Evolutionary conservation across 1,139 yeast species (phyloP).

Genomic region (Kodamaea alishanica): DNA sequence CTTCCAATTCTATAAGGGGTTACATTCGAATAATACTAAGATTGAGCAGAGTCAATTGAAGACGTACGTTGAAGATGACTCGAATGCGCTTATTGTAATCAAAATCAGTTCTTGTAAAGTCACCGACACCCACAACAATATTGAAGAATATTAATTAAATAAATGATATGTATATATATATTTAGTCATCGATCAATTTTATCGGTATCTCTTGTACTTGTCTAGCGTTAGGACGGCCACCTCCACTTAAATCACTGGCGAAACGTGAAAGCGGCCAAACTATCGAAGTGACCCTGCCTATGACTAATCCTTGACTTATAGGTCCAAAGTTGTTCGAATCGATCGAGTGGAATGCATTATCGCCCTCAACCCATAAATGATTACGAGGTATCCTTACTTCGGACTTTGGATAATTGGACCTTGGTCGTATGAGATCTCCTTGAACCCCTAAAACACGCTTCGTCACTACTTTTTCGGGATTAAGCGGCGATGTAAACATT

Average conservation of each 20-base stretch:
- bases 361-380: slow-evolving; percentile 95
- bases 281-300: slow-evolving; percentile 65
- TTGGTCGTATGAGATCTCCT: slow-evolving; percentile 63
- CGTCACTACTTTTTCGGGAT: slow-evolving; percentile 70
- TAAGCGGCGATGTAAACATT: slow-evolving; percentile 70
- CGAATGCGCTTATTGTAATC: slow-evolving; percentile 60
- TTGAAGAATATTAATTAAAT: slow-evolving; percentile 37
- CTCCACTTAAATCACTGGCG: too few relatives aligned
- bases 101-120: slow-evolving; percentile 65
- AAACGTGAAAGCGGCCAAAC: slow-evolving; percentile 52
- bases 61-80: slow-evolving; percentile 42
- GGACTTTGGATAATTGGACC: slow-evolving; percentile 59
- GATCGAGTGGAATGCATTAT: slow-evolving; percentile 73
- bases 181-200: slow-evolving; percentile 7
- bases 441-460: slow-evolving; percentile 75
- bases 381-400: slow-evolving; percentile 64
- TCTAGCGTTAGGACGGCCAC: slow-evolving; percentile 37
- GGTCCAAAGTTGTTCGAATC: slow-evolving; percentile 89
- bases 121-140: slow-evolving; percentile 75
- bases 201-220: slow-evolving; percentile 2
- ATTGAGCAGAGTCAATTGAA: slow-evolving; percentile 67
- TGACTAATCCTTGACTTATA: slow-evolving; percentile 68
- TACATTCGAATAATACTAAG: slow-evolving; percentile 57
- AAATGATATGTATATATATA: neutral
- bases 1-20: slow-evolving; percentile 53